These are phyloP conservation scores for Trichopus zeylanicus DNA, from an alignment of 116 monocot genomes.

Conservation along the genomic window DNA sequence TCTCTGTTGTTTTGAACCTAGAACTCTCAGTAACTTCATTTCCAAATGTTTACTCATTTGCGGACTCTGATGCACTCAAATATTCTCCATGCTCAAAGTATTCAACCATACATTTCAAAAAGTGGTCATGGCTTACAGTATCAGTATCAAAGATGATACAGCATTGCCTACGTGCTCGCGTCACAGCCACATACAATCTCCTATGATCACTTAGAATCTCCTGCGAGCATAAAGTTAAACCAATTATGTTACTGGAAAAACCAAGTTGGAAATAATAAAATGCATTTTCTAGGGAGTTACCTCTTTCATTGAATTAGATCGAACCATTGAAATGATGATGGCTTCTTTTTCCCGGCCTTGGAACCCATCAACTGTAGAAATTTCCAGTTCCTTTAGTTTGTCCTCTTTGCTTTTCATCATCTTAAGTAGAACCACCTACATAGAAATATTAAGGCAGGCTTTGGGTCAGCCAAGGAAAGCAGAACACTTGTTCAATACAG, in stretches of 20 bases:
- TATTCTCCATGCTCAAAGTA: slow-evolving; percentile 93
- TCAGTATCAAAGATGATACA: slow-evolving; percentile 87
- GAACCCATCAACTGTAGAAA: slow-evolving; percentile 96
- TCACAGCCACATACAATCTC: slow-evolving; percentile 95
- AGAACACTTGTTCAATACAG: no score
- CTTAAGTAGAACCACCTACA: slow-evolving; percentile 63
- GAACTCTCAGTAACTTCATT: no score
- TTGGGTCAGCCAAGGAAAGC: no score
- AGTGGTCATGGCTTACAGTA: slow-evolving; percentile 58
- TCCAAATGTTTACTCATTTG: no score
- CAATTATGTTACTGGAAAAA: not conserved
- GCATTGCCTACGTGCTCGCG: slow-evolving; percentile 90
- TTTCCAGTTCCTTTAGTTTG: slow-evolving; percentile 81
- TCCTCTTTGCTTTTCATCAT: slow-evolving; percentile 55
- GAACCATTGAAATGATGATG: slow-evolving; percentile 94
- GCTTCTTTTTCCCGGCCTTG: slow-evolving; percentile 97
- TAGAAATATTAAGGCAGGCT: slow-evolving; percentile 2
- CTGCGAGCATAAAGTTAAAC: slow-evolving; percentile 13
- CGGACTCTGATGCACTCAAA: slow-evolving; percentile 74
- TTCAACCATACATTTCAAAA: slow-evolving; percentile 83
- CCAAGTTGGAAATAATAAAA: not conserved
- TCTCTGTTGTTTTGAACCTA: no score
- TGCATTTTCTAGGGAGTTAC: slow-evolving; percentile 15
- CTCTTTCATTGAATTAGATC: slow-evolving; percentile 90
- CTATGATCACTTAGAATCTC: slow-evolving; percentile 84